A percentile compares a stretch with the other conserved stretches of the same genome.
Evolutionary conservation across 176 grass and related monocot species (phyloP).

Genomic region (Rhipidocladum racemiflorum): DNA sequence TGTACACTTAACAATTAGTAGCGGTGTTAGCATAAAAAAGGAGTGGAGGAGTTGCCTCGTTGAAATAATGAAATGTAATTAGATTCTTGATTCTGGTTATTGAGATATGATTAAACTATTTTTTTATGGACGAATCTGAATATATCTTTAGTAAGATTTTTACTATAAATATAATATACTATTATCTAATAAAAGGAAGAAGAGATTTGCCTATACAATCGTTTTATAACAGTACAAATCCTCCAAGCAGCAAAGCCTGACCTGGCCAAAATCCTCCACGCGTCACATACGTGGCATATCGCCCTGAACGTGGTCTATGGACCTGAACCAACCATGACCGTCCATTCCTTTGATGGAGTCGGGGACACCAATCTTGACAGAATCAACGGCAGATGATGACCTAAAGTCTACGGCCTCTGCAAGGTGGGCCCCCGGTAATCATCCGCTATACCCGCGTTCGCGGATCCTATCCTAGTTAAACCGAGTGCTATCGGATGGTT

Average conservation of each 20-base stretch:
- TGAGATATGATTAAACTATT: too few relatives aligned
- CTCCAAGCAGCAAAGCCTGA: conserved; percentile 30
- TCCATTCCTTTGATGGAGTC: not conserved
- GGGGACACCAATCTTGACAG: not conserved
- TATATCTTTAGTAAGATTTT: too few relatives aligned
- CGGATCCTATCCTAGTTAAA: not conserved
- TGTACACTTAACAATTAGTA: not conserved
- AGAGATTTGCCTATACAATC: too few relatives aligned
- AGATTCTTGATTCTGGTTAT: too few relatives aligned
- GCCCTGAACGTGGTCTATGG: conserved; percentile 12
- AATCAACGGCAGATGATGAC: not conserved
- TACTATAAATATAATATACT: too few relatives aligned
- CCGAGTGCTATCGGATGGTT: not conserved
- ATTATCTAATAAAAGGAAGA: too few relatives aligned
- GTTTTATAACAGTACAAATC: too few relatives aligned
- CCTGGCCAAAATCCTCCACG: conserved; percentile 34
- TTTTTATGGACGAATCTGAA: too few relatives aligned
- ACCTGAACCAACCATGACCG: not conserved
- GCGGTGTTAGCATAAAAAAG: not conserved
- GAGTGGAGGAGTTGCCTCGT: not conserved
- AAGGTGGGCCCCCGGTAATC: not conserved
- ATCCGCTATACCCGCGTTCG: conserved; percentile 8
- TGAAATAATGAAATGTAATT: too few relatives aligned
- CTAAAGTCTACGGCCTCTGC: not conserved
- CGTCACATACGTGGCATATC: not conserved